Base-by-base conservation (phyloP, 306 rosid species). In the Cicer arietinum region DNA sequence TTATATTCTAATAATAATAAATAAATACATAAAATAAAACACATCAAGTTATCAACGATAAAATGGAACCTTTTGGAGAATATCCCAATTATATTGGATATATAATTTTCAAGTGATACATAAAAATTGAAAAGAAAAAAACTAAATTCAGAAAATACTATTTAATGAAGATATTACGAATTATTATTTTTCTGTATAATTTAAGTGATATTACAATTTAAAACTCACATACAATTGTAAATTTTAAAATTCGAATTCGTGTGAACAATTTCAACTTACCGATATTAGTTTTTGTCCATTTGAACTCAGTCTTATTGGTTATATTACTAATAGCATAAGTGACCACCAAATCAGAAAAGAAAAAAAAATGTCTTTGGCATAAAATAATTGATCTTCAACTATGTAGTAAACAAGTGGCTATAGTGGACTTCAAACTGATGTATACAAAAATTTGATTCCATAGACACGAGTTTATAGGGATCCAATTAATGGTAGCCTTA, bases 401-500 rank as follows among this genome's bases (percentile, higher is more conserved):
- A 60, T 51, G 35, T 22, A 73, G 35, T 22, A 73, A 39, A 18
- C 12, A 64, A 52, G 20, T 10, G 73, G 67, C 18, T 64, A 72
- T 17, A 43, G n/a, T 64, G 83, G 79, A 54, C 53, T 68, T 53
- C 10, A 17, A 17, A 20, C 39, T 43, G 22, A n/a, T 57, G 44
- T 66, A 22, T 74, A 17, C n/a, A 8, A 13, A 68, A 57, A 67
- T 67, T 43, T 25, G 41, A 77, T 59, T 77, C 54, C 46, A 17
- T 8, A 37, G 48, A 35, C 66, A 45, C 57, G 43, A 52, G 7
- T 71, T 52, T 54, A 53, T 53, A 37, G 56, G 44, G 25, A 42
- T 43, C 44, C 8, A 75, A 75, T 61, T 77, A 46, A 65, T 76
- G 75, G 39, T 9, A 56, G 1, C 22, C 63, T 52, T 16, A 53